Base-by-base conservation (phyloP, 169 alveolate genomes). In the Babesia divergens region DNA sequence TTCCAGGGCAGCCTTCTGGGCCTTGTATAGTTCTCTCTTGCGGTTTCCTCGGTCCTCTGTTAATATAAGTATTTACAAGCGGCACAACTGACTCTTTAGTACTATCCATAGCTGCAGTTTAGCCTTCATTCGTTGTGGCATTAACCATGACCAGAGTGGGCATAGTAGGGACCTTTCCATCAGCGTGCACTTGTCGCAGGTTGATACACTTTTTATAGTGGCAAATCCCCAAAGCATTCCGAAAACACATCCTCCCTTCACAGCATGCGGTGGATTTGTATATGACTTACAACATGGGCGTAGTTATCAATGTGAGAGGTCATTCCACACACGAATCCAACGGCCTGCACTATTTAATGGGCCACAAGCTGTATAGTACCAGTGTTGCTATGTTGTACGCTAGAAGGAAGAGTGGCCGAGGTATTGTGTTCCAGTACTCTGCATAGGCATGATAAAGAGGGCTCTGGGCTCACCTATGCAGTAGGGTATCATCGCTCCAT, bases 401-500 rank as follows among this genome's bases (percentile, higher is more conserved):
- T 18, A 91, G 26, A 16, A 90, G 81, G 69, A 87, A 89, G 37
- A 89, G 65, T 0, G 95, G 95, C n/a, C 92, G 24, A 1, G 95
- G 95, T 34, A 91, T 89, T 0, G 95, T 77, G 38, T 85, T 84
- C 95, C 95, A 91, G 70, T 89, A 91, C 62, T 91, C 95, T 74
- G 84, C 26, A n/a, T 11, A 3, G 22, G 16, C n/a, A n/a, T 43
- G 31, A 22, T 24, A 11, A 18, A 26, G 29, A 24, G 32, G 0
- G 11, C 20, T 34, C 34, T 6, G 55, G 72, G 49, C 62, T 54
- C 28, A 86, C 92, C 92, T 26, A 84, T 80, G 46, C 85, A 66
- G 60, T 91, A 92, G 6, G 95, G 91, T 34, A 93, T 69, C 49
- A 91, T 50, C 13, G 93, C 96, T n/a, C 96, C 97, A 54, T 90